These are phyloP conservation scores for Entomortierella beljakovae DNA, from an alignment of 192 early-diverging fungal genomes.

Conservation along the genomic window DNA sequence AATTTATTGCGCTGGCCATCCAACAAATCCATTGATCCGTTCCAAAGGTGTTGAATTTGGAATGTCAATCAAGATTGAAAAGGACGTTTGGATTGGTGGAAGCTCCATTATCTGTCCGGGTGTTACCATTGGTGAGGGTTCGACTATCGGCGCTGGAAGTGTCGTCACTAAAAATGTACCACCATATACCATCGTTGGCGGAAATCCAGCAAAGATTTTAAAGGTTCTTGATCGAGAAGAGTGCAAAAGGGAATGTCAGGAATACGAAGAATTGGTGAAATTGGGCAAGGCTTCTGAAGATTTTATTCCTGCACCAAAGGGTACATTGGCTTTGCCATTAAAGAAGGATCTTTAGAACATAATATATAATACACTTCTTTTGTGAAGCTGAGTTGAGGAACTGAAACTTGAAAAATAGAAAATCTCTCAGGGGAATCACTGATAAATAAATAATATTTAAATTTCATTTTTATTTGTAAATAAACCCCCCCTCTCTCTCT, in stretches of 20 bases:
- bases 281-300: conserved; percentile 13
- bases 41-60: conserved; percentile 55
- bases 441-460: too few species aligned
- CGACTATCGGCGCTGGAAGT: conserved; percentile 80
- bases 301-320: conserved; percentile 39
- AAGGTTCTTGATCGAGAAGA: conserved; percentile 54
- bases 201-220: conserved; percentile 88
- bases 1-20: conserved; percentile 79
- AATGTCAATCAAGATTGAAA: conserved; percentile 76
- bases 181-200: conserved; percentile 79
- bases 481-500: too few species aligned
- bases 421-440: too few species aligned
- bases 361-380: too few species aligned
- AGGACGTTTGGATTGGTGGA: conserved; percentile 92
- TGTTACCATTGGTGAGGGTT: conserved; percentile 87
- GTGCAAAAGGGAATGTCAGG: conserved; percentile 32
- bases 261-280: conserved; percentile 14
- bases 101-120: conserved; percentile 83
- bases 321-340: conserved; percentile 38
- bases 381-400: too few species aligned
- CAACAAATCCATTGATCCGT: conserved; percentile 68
- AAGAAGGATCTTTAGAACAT: neutral
- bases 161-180: conserved; percentile 93
- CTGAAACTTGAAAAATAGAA: too few species aligned
- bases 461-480: too few species aligned